Conservation (phyloP, 805 yeast genomes). For the Clavispora fructus region DNA sequence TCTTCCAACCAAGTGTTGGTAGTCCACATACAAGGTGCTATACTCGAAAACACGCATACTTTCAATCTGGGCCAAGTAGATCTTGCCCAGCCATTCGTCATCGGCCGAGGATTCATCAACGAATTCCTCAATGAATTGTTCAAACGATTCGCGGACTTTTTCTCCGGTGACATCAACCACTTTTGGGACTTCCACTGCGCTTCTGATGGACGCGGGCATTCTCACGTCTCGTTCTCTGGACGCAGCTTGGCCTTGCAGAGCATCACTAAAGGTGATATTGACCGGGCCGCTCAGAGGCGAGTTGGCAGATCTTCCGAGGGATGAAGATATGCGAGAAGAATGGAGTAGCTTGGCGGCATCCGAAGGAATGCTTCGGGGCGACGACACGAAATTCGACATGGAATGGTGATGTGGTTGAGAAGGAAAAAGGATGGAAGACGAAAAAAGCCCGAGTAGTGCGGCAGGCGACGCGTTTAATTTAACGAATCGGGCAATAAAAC, state of each 20-base stretch:
- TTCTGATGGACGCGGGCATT: constrained; percentile 13
- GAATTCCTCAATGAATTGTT: constrained; percentile 70
- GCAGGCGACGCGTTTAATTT: constrained; percentile 12
- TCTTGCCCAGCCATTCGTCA: constrained; percentile 44
- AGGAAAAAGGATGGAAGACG: neutral
- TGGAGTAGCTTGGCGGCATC: constrained; percentile 38
- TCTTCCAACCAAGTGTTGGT: constrained; percentile 64
- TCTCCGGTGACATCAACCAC: constrained; percentile 91
- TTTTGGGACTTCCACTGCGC: constrained; percentile 53
- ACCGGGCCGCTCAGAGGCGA: constrained; percentile 25
- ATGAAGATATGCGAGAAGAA: constrained; percentile 40
- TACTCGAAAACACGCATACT: constrained; percentile 74
- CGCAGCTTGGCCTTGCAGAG: constrained; percentile 18
- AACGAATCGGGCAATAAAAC: constrained; percentile 6
- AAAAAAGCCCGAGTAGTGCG: constrained; percentile 3
- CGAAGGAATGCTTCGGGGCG: constrained; percentile 40
- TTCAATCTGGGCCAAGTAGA: constrained; percentile 74
- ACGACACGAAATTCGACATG: constrained; percentile 41
- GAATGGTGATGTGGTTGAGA: neutral
- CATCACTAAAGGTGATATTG: constrained; percentile 14
- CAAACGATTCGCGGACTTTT: constrained; percentile 87
- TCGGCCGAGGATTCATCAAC: constrained; percentile 35
- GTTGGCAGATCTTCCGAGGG: constrained; percentile 33
- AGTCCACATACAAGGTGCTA: constrained; percentile 79
- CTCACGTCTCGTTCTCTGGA: constrained; percentile 54